Evolutionary conservation across 352 stramenopile genomes (phyloP), one percentile per base, ranked within the genome.

Genomic region (Thalassiosira mediterranea): DNA sequence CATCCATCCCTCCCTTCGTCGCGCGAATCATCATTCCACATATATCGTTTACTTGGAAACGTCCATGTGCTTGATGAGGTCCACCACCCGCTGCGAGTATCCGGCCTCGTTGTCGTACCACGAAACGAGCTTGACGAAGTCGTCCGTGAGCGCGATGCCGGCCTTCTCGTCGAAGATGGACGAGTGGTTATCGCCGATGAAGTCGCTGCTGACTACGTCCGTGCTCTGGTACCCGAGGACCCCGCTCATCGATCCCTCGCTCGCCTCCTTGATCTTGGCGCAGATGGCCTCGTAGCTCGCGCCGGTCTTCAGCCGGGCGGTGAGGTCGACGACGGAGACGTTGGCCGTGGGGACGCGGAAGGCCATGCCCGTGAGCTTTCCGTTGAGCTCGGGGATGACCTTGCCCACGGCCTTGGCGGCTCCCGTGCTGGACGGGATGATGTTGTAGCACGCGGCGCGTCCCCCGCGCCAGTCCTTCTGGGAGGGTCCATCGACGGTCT

Each of bases 341-440:
- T 98, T 92, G 17, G 93, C 79, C 23, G 94, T 97, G 32, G 95
- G 95, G 52, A 97, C 93, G 86, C 95, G 94, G 88, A 98, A 97
- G 1, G 94, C 93, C 95, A 98, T 98, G 68, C 94, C 95, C 32
- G 95, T 97, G 29, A 98, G 87, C 75, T 97, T 97, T 64, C 96
- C 95, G 54, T 97, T 98, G 32, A 97, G 88, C 29, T 93, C 79
- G 38, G 95, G 94, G 72, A 98, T 97, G 28, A 97, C 94, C 88
- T 98, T 98, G 38, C 90, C 88, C 48, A 94, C 91, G 49, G 94
- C 94, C 71, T 96, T 97, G 51, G 94, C 94, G 38, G 95, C 97
- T 51, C 97, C 97, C 26, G 97, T 99, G 4, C 95, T 98, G 63
- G 94, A 98, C 10, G 96, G 96, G 76, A 99, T 99, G 81, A 99